Conservation (phyloP, 2,329 filamentous ascomycete species). For the Tolypocladium cylindrosporum region DNA sequence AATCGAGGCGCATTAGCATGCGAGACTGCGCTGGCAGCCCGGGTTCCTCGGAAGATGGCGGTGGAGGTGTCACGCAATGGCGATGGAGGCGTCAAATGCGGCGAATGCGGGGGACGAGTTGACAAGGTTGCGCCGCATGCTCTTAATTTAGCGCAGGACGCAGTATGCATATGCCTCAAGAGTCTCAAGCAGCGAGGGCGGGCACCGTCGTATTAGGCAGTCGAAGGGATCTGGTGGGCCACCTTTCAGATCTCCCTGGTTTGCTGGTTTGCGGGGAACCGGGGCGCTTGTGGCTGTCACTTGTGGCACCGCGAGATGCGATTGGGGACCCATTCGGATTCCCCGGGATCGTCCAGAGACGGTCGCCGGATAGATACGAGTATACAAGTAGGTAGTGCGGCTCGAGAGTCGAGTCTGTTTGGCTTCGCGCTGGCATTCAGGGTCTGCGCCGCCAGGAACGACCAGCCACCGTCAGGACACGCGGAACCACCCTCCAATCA, state of each 20-base stretch:
- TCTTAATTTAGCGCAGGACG: background rate
- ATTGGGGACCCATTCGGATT: background rate
- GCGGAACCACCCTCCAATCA: no score
- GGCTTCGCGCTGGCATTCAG: background rate
- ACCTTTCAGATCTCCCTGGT: background rate
- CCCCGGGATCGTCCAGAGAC: background rate
- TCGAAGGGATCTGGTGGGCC: background rate
- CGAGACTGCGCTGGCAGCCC: background rate
- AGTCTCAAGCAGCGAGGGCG: background rate
- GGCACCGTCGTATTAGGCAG: background rate
- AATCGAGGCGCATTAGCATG: slow-evolving; percentile 1
- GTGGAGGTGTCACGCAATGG: background rate
- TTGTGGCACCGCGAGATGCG: background rate
- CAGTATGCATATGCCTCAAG: background rate
- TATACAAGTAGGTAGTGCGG: no score
- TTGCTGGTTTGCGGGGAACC: background rate
- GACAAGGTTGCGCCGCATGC: background rate
- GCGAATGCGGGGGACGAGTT: background rate
- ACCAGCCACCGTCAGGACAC: background rate
- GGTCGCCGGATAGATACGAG: no score
- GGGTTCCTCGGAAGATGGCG: background rate
- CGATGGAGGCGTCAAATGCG: background rate
- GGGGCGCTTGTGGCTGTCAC: background rate
- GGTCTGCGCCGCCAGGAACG: background rate
- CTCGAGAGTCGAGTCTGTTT: background rate